phyloP scores from a whole-genome alignment of 164 flowering plant species.

The Magnolia officinalis region DNA sequence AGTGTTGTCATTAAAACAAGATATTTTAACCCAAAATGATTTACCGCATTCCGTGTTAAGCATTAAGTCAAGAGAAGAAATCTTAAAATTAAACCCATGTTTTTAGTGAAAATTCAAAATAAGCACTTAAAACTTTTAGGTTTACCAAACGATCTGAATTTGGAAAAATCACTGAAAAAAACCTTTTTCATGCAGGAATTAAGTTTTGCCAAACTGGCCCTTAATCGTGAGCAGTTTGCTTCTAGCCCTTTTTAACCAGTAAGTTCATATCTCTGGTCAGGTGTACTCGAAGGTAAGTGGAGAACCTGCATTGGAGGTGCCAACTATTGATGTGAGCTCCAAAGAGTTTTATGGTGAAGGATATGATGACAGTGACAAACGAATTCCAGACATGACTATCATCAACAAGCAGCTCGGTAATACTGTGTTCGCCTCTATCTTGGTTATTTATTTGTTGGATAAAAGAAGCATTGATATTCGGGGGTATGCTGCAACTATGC shows the following conservation, averaged over 20 bases:
- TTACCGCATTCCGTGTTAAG: no score
- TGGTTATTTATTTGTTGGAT: background rate
- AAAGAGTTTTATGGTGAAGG: slow-evolving; percentile 97
- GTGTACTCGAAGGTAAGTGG: slow-evolving; percentile 86
- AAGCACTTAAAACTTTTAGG: no score
- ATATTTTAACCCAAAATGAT: no score
- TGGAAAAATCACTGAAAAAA: no score
- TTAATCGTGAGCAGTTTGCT: background rate
- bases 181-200: no score
- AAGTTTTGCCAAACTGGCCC: no score
- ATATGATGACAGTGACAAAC: slow-evolving; percentile 93
- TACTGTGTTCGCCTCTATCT: background rate
- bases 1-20: no score
- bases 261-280: slow-evolving; percentile 27
- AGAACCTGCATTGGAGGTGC: slow-evolving; percentile 56
- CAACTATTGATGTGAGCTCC: slow-evolving; percentile 89
- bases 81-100: no score
- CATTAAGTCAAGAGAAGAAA: no score
- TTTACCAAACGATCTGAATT: no score
- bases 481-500: background rate
- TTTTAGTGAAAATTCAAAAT: no score
- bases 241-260: background rate
- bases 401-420: slow-evolving; percentile 92
- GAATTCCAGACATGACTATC: slow-evolving; percentile 96
- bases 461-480: background rate